These are phyloP conservation scores for Cordia subcordata DNA, from an alignment of 257 asterid species.

Conservation along the genomic window DNA sequence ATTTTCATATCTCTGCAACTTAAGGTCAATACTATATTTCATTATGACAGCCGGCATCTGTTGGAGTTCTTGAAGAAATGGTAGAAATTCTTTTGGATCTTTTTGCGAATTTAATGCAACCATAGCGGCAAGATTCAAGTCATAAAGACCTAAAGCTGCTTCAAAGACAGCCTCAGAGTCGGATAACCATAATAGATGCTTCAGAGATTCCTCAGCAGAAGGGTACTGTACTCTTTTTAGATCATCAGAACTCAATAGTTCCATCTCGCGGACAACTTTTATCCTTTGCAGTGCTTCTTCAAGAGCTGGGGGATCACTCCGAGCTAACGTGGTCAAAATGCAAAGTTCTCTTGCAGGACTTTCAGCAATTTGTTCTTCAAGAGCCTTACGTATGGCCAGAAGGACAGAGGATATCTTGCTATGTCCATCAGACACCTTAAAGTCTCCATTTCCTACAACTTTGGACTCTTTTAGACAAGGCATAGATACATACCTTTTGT, in stretches of 20 bases:
- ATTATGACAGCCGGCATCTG: constrained; percentile 59
- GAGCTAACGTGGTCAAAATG: constrained; percentile 91
- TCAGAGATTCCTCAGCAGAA: constrained; percentile 91
- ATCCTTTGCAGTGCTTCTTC: constrained; percentile 87
- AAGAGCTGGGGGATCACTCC: constrained; percentile 73
- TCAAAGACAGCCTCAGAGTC: constrained; percentile 84
- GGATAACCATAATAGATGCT: constrained; percentile 88
- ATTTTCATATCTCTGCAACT: constrained; percentile 64
- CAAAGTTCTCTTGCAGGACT: constrained; percentile 87
- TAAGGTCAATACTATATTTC: constrained; percentile 83
- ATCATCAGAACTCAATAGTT: constrained; percentile 59
- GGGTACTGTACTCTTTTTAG: constrained; percentile 44
- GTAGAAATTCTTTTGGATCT: constrained; percentile 96
- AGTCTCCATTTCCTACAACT: constrained; percentile 24
- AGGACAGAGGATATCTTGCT: constrained; percentile 58
- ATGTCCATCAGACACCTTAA: constrained; percentile 29
- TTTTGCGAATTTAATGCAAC: constrained; percentile 92
- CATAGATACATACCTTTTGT: constrained; percentile 43
- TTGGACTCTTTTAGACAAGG: constrained; percentile 29
- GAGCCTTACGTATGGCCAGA: constrained; percentile 67
- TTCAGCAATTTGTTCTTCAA: constrained; percentile 64
- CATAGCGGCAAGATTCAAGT: constrained; percentile 93
- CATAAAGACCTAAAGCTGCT: constrained; percentile 95
- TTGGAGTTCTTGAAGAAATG: constrained; percentile 83
- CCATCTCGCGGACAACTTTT: constrained; percentile 74